Conservation (phyloP, 768 basidiomycete genomes). For the Coprinopsis strossmayeri region DNA sequence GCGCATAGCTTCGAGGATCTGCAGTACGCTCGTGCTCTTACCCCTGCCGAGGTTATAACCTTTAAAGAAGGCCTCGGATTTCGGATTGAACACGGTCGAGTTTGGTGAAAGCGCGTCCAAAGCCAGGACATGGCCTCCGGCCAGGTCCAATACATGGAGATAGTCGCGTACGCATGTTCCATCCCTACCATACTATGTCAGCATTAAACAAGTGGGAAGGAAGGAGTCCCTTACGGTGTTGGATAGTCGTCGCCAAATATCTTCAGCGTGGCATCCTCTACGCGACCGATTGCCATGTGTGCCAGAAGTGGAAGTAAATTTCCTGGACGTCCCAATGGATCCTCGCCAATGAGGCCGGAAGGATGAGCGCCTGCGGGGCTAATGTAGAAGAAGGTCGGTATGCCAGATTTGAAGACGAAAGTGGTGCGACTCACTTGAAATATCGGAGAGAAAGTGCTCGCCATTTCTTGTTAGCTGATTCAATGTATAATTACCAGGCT, state of each 20-base stretch:
- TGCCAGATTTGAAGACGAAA: not conserved
- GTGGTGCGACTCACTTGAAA: constrained; percentile 71
- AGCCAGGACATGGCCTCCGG: constrained; percentile 89
- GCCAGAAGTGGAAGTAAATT: constrained; percentile 92
- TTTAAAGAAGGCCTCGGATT: constrained; percentile 63
- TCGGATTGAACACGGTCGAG: constrained; percentile 53
- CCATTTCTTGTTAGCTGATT: constrained; percentile 67
- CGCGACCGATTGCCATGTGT: constrained; percentile 90
- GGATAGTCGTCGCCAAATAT: constrained; percentile 98
- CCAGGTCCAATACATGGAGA: constrained; percentile 88
- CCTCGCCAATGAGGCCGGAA: constrained; percentile 92
- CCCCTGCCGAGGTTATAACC: constrained; percentile 98
- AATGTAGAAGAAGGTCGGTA: not conserved
- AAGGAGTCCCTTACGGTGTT: constrained; percentile 55
- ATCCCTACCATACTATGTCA: constrained; percentile 46
- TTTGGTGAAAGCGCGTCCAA: constrained; percentile 70
- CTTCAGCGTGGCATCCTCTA: constrained; percentile 60
- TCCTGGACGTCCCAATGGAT: constrained; percentile 91
- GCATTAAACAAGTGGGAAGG: constrained; percentile 9
- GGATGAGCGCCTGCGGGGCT: constrained; percentile 99
- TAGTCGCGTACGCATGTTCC: constrained; percentile 98
- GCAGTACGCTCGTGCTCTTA: constrained; percentile 83
- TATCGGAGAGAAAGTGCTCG: constrained; percentile 85
- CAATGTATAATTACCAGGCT: constrained; percentile 11
- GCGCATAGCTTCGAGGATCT: constrained; percentile 93